Percentiles rank a stretch among this genome's conserved stretches.
These are phyloP conservation scores for Macrophomina phaseolina DNA, from an alignment of 2,329 filamentous ascomycete species.

Conservation along the genomic window DNA sequence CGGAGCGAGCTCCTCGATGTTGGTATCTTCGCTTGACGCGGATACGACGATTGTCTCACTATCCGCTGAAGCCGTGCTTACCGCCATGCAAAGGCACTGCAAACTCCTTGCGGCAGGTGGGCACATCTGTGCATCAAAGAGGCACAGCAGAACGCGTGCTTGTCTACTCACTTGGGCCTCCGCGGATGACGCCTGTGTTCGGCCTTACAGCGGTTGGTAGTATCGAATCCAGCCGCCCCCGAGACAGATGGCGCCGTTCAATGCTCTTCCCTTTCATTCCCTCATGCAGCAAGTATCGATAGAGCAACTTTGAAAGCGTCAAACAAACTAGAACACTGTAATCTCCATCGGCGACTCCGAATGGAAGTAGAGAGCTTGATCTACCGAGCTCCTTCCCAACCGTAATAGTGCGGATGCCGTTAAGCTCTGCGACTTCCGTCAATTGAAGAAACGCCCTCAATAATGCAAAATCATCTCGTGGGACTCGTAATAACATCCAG, in stretches of 20 bases:
- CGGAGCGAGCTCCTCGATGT: not conserved
- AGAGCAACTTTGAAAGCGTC: too few species aligned
- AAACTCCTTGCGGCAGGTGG: not conserved
- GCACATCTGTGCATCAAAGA: not conserved
- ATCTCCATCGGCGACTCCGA: too few species aligned
- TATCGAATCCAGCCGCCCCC: not conserved
- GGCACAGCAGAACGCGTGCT: not conserved
- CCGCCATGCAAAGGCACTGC: not conserved
- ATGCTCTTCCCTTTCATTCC: too few species aligned
- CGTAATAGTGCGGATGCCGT: not conserved
- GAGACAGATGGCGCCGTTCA: not conserved
- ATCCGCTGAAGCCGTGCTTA: not conserved
- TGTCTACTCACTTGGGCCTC: not conserved
- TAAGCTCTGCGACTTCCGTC: not conserved
- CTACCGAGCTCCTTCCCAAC: too few species aligned
- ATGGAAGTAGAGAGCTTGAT: too few species aligned
- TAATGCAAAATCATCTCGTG: constrained; percentile 17
- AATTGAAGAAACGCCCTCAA: not conserved
- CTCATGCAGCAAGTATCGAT: too few species aligned
- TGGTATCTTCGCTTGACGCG: not conserved
- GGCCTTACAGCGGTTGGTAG: too few species aligned
- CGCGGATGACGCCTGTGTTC: too few species aligned
- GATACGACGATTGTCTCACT: not conserved
- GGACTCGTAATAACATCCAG: constrained; percentile 23
- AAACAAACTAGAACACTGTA: too few species aligned